Percentiles rank a stretch among this genome's conserved stretches.
These are phyloP conservation scores for Serendipita indica DNA, from an alignment of 768 basidiomycete genomes.

Conservation along the genomic window DNA sequence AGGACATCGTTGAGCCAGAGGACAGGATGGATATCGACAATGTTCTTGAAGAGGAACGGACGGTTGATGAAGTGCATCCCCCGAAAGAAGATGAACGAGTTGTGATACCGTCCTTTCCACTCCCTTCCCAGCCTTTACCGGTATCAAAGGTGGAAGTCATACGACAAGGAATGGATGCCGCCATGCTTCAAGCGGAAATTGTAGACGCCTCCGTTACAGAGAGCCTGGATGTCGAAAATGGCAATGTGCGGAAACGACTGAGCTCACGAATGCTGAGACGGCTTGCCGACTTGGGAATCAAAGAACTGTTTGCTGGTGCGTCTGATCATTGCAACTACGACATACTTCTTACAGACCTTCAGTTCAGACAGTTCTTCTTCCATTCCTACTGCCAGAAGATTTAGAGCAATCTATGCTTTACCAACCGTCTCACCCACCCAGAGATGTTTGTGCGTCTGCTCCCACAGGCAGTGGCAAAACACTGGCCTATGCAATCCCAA, in stretches of 20 bases:
- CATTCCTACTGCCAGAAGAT: slow-evolving; percentile 49
- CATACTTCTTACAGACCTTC: background rate
- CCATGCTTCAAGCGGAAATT: slow-evolving; percentile 51
- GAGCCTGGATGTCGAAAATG: slow-evolving; percentile 27
- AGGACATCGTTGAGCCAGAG: slow-evolving; percentile 12
- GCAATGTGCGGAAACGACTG: slow-evolving; percentile 34
- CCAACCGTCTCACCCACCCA: slow-evolving; percentile 46
- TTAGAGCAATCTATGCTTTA: slow-evolving; percentile 37
- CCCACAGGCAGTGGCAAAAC: slow-evolving; percentile 98
- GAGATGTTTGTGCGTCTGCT: slow-evolving; percentile 86
- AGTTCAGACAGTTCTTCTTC: slow-evolving; percentile 86
- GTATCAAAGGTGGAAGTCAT: slow-evolving; percentile 59
- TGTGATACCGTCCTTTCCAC: slow-evolving; percentile 50
- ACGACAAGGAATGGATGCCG: slow-evolving; percentile 64
- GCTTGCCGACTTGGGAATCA: slow-evolving; percentile 63
- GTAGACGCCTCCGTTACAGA: slow-evolving; percentile 40
- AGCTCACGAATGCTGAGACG: slow-evolving; percentile 45
- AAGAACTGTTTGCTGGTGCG: slow-evolving; percentile 77
- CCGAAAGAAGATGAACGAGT: background rate
- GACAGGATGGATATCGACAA: background rate
- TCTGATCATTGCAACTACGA: slow-evolving; percentile 10
- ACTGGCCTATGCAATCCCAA: slow-evolving; percentile 85
- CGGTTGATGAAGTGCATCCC: background rate
- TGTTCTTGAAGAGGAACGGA: background rate
- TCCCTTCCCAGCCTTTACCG: slow-evolving; percentile 47